Base-by-base conservation (phyloP, 2,329 filamentous ascomycete genomes). In the Tolypocladium tundrense region DNA sequence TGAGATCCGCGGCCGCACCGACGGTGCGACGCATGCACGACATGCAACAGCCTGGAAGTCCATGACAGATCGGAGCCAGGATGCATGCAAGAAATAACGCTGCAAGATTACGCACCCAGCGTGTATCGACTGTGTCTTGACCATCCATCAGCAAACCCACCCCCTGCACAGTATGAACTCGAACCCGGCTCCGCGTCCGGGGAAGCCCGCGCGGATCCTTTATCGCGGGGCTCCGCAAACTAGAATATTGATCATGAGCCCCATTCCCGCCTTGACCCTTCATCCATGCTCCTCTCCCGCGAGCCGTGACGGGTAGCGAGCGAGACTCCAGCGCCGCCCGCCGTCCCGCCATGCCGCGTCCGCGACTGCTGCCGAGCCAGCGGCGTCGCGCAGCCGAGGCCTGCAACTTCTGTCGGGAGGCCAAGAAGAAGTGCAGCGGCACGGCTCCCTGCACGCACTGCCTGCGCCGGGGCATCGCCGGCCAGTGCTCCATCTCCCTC, bases 381-480 rank as follows among this genome's bases (percentile, higher is more conserved):
- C 75, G 79, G 5, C 74, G 76, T 58, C 73, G 79, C 45, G 76
- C 77, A 19, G 73, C 72, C 27, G 75, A 78, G 58, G 79, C 79
- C 9, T 81, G 79, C 61, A 70, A 72, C 53, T 65, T 73, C 7
- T 82, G 79, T 61, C 74, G 77, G 37, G 69, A 72, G 16, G 75
- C 77, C 10, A 81, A 81, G 67, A 81, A 79, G 66, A 70, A 77
- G 60, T 82, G 79, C 63, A 76, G 75, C 57, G 78, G 75, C 11
- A 72, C 71, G 0, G 73, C 75, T 2, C 79, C 79, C 1, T 81
- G 79, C 60, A 70, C 72, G 0, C 75, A 76, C 53, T 81, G 79
- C 58, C 68, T 75, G 8, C 69, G 72, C 8, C 74, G 76, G 21
- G 77, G 77, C 3, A 68, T 75, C 5, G 71, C 68, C 24, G 65